Evolutionary conservation across 1,284 basidiomycete genomes (phyloP).

Genomic region (Bjerkandera adusta): DNA sequence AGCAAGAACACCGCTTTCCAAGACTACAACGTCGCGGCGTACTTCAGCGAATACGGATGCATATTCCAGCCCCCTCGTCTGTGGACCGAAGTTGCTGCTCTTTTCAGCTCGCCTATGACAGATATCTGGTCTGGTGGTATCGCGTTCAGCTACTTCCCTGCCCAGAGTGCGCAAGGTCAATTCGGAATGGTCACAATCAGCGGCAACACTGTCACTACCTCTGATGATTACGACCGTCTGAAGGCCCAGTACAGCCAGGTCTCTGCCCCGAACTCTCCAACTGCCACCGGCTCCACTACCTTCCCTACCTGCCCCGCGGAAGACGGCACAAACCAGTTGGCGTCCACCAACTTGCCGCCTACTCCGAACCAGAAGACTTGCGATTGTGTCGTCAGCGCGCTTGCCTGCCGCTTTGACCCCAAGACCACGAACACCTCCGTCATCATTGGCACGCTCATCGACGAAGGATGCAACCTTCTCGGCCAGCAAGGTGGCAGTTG

Average conservation of each 20-base stretch:
- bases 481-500: conserved; percentile 63
- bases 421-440: conserved; percentile 60
- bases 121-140: conserved; percentile 86
- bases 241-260: conserved; percentile 58
- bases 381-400: conserved; percentile 63
- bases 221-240: conserved; percentile 70
- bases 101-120: conserved; percentile 73
- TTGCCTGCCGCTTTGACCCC: conserved; percentile 74
- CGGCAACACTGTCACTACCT: conserved; percentile 57
- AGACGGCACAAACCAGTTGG: conserved; percentile 55
- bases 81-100: conserved; percentile 80
- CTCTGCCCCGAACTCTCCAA: conserved; percentile 65
- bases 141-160: conserved; percentile 88
- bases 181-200: conserved; percentile 86
- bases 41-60: conserved; percentile 91
- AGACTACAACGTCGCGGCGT: conserved; percentile 77
- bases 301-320: conserved; percentile 68
- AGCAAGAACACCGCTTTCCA: conserved; percentile 52
- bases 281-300: conserved; percentile 47
- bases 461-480: conserved; percentile 71
- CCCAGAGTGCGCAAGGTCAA: conserved; percentile 56
- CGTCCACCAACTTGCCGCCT: conserved; percentile 71
- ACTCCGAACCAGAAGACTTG: conserved; percentile 85
- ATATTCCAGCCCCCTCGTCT: conserved; percentile 61
- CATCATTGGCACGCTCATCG: conserved; percentile 67